These are phyloP conservation scores for Vaccinium darrowii DNA, from an alignment of 148 eudicot species.

Conservation along the genomic window DNA sequence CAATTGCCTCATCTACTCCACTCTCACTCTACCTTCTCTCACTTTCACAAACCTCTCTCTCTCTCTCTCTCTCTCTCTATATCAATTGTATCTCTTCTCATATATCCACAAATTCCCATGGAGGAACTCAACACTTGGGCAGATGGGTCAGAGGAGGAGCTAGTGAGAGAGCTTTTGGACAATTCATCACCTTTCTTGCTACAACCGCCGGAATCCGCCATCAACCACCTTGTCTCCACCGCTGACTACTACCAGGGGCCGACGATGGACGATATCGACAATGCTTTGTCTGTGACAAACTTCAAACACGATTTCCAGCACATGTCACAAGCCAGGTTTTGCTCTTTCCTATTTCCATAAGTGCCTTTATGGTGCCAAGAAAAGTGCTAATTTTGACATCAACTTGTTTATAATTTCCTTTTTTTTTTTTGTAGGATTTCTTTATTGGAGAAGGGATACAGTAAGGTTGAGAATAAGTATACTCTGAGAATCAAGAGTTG, in stretches of 20 bases:
- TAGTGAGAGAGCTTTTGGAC: constrained; percentile 36
- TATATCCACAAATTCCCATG: constrained; percentile 19
- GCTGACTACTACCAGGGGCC: constrained; percentile 32
- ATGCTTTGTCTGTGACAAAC: constrained; percentile 28
- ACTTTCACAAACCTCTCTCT: background rate
- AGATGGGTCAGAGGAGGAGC: constrained; percentile 33
- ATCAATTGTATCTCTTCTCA: background rate
- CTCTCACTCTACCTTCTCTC: constrained; percentile 33
- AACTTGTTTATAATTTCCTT: background rate
- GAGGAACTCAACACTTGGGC: constrained; percentile 25
- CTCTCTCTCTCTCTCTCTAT: background rate
- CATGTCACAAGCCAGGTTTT: constrained; percentile 38
- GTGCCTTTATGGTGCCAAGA: background rate
- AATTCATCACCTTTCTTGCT: constrained; percentile 33
- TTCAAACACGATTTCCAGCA: constrained; percentile 18
- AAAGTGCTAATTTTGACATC: background rate
- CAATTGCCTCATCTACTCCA: constrained; percentile 39
- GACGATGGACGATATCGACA: constrained; percentile 33
- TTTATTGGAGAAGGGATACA: constrained; percentile 41
- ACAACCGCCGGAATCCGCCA: constrained; percentile 11
- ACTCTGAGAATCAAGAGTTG: constrained; percentile 58
- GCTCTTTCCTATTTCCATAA: background rate
- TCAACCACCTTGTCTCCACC: constrained; percentile 13
- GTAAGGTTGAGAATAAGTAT: constrained; percentile 54
- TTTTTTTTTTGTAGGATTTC: constrained; percentile 29